These are phyloP conservation scores for Blastomyces emzantsi DNA, from an alignment of 2,329 filamentous ascomycete genomes.

Conservation along the genomic window DNA sequence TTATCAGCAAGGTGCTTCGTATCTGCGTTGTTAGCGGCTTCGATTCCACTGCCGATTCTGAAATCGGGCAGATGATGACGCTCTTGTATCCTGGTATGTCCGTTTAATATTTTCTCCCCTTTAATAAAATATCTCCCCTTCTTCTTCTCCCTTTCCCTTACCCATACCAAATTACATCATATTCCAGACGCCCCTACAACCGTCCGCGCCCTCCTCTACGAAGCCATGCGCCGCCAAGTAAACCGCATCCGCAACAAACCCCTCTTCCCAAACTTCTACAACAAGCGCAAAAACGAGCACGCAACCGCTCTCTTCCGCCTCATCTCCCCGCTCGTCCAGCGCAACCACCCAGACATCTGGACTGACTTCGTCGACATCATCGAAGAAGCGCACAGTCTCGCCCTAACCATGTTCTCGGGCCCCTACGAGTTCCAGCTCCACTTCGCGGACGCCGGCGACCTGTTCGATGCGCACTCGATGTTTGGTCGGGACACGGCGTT, in stretches of 20 bases:
- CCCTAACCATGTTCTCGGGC: slow-evolving; percentile 22
- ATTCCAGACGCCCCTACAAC: slow-evolving; percentile 17
- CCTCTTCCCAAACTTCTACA: slow-evolving; percentile 21
- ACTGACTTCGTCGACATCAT: slow-evolving; percentile 21
- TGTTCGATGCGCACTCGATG: slow-evolving; percentile 23
- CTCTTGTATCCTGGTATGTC: slow-evolving; percentile 19
- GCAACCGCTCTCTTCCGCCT: slow-evolving; percentile 6
- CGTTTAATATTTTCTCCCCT: background rate
- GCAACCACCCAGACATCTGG: slow-evolving; percentile 21
- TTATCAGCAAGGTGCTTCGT: slow-evolving; percentile 21
- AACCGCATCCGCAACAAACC: slow-evolving; percentile 17
- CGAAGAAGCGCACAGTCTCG: slow-evolving; percentile 22
- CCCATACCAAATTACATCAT: slow-evolving; percentile 1
- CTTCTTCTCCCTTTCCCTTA: background rate
- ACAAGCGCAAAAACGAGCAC: slow-evolving; percentile 17
- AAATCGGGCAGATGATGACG: slow-evolving; percentile 19
- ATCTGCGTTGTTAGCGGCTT: slow-evolving; percentile 22
- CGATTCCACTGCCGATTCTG: slow-evolving; percentile 18
- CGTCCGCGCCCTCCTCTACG: slow-evolving; percentile 19
- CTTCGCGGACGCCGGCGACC: slow-evolving; percentile 20
- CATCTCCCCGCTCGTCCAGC: slow-evolving; percentile 16
- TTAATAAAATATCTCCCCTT: background rate
- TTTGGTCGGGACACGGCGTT: slow-evolving; percentile 19
- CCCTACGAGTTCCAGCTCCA: slow-evolving; percentile 23
- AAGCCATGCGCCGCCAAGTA: slow-evolving; percentile 19